Evolutionary conservation across 176 grass and related monocot species (phyloP), one percentile per base, ranked within the genome.

Genomic region (Raddia distichophylla): DNA sequence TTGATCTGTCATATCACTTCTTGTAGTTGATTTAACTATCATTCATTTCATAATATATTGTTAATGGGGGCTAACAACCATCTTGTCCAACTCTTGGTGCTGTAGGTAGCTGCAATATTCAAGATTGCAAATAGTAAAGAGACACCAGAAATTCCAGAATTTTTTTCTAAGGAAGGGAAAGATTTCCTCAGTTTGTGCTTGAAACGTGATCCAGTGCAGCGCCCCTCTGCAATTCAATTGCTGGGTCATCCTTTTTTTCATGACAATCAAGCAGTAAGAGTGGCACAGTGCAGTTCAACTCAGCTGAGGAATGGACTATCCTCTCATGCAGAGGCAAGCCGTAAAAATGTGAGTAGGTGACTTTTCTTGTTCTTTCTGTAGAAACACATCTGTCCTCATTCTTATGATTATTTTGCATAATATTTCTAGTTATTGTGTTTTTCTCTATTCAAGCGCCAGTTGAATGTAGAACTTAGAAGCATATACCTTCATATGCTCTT

Each of bases 71-170:
- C 48, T 83, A 69, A 80, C 53, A 15, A 3, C 64, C 64, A 69
- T 58, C 52, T 65, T 83, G 48, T 56, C 15, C 19, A 3, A 75
- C 64, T 7, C 35, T 43, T 75, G 81, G 35, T 65, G 9, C 75
- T 67, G 78, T 79, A 94, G 91, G 70, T 86, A 14, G 69, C 78
- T 72, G 91, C 86, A 64, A 90, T 94, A 80, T 89, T 81, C 81
- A 89, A 84, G 85, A 88, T 88, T 46, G 88, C 72, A 19, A 86
- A 88, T 59, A 91, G 64, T 52, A 90, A 88, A 74, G 82, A 86
- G 67, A 81, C 83, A 86, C 92, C 92, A 55, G 83, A 91, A 78
- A 76, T 91, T 65, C 89, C 92, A 55, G 70, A 87, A 5, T 9
- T 76, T 84, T 76, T 91, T 59, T 94, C 92, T 68, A 20, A 76